Evolutionary conservation across 345 rosid genomes (phyloP), one percentile per base, ranked within the genome.

Genomic region (Firmiana major): DNA sequence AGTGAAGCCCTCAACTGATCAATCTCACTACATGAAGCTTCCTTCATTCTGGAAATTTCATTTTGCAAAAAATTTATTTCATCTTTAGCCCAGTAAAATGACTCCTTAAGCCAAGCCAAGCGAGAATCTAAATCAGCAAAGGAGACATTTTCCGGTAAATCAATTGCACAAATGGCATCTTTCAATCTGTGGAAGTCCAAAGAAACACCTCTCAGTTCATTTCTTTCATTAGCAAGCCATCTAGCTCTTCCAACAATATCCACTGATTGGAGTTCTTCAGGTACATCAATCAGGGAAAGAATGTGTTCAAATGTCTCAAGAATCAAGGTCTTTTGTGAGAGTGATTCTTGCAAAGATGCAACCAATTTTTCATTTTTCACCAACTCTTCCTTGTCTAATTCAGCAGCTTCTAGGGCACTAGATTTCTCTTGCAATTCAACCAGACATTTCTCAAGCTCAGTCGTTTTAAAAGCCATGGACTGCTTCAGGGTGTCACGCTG

Each of bases 401-500:
- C 89, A 73, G 93, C 88, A 80, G 81, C 83, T 73, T 88, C 91
- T 72, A 88, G 83, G 28, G 90, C 91, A 83, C 22, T 76, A 46
- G 87, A 84, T 82, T 83, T 93, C 87, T 87, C 93, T 53, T 88
- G 81, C 80, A 94, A 76, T 69, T 93, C 93, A 75, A 74, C 79
- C 83, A 84, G 65, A 80, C 88, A 91, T 78, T 84, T 93, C 78
- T 90, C 93, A 71, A 95, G 91, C 88, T 90, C 99, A 21, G 71
- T 82, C 9, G 88, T 80, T 86, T 87, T 93, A 68, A 88, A 92
- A 40, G 90, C 89, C 75, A 95, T 81, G 74, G 94, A 85, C 73
- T 86, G 93, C 90, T 89, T 93, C 79, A 95, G 84, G 7, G 87
- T 89, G 77, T 93, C 99, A 51, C 99, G 89, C 75, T 88, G 92